Evolutionary conservation across 2,329 filamentous ascomycete species (phyloP).

Genomic region (Cadophora luteo-olivacea): DNA sequence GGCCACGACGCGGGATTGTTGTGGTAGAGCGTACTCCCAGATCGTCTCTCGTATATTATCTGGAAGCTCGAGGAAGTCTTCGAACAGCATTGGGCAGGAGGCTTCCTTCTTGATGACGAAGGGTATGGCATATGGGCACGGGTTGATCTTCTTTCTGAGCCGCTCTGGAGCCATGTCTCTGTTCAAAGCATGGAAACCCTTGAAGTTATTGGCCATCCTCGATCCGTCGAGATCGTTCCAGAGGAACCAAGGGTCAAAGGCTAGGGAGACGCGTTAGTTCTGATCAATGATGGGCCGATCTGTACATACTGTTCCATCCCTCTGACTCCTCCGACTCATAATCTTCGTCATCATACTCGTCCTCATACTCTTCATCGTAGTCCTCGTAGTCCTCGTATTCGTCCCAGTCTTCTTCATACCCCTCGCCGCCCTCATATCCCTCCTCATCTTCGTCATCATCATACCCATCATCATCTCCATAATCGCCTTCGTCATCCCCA

Average conservation of each 20-base stretch:
- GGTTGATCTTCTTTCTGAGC: not conserved
- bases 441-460: not conserved
- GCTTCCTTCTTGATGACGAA: not conserved
- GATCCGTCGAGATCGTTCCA: not conserved
- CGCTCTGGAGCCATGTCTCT: not conserved
- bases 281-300: not conserved
- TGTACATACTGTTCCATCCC: not conserved
- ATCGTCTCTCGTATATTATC: not conserved
- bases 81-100: not conserved
- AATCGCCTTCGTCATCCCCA: not conserved
- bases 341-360: not conserved
- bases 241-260: not conserved
- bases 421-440: not conserved
- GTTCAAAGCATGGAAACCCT: slow-evolving; percentile 1
- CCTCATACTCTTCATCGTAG: not conserved
- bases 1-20: not conserved
- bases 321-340: not conserved
- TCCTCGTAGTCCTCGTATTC: not conserved
- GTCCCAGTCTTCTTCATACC: not conserved
- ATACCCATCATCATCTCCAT: not conserved
- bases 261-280: not conserved
- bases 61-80: not conserved
- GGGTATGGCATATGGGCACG: not conserved
- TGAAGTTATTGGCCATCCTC: not conserved
- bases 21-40: not conserved